Evolutionary conservation across 257 asterid species (phyloP).

Genomic region (Solanum peruvianum): DNA sequence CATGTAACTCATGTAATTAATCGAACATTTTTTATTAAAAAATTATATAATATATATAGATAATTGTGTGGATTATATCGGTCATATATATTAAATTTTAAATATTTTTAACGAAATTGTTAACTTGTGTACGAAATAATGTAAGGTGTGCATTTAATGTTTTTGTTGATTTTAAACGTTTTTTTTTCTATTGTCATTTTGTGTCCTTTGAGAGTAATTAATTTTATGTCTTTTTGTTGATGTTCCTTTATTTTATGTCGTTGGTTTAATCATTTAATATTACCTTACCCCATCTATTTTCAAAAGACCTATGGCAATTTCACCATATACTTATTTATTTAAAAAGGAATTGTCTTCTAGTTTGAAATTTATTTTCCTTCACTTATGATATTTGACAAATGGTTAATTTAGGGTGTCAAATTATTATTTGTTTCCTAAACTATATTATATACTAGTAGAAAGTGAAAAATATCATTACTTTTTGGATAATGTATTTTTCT

Average conservation of each 20-base stretch:
- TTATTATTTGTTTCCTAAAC: neutral
- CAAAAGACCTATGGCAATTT: too few relatives aligned
- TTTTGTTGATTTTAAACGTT: neutral
- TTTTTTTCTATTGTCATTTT: neutral
- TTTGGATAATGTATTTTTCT: neutral
- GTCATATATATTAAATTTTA: too few relatives aligned
- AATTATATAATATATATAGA: too few relatives aligned
- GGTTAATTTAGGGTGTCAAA: neutral
- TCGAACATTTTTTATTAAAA: too few relatives aligned
- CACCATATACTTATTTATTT: too few relatives aligned
- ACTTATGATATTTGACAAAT: neutral
- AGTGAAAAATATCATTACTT: neutral
- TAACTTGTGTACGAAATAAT: too few relatives aligned
- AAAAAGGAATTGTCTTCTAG: neutral
- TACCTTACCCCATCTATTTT: neutral
- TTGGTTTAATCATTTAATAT: neutral
- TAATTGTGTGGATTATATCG: too few relatives aligned
- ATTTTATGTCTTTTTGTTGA: neutral
- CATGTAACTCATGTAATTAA: accelerated
- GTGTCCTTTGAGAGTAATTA: neutral
- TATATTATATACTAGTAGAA: too few relatives aligned
- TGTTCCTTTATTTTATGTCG: neutral
- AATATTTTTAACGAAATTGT: too few relatives aligned
- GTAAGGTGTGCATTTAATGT: too few relatives aligned
- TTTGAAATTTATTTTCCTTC: neutral